These are phyloP conservation scores for Amylocystis lapponica DNA, from an alignment of 768 basidiomycete species.

Conservation along the genomic window DNA sequence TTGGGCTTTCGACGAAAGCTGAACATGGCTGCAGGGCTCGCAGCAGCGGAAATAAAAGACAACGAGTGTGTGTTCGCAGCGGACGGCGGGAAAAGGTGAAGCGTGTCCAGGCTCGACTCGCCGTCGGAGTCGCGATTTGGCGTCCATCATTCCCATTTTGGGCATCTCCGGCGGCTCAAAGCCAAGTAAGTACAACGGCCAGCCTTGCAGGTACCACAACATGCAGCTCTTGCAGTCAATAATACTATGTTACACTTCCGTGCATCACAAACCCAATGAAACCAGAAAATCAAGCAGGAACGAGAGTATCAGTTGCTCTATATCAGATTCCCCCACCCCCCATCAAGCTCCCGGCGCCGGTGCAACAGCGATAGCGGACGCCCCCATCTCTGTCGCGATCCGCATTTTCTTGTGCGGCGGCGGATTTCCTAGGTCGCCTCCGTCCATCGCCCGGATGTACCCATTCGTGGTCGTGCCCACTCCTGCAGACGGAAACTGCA, in stretches of 20 bases:
- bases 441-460: constrained; percentile 12
- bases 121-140: too few relatives aligned
- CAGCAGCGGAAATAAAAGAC: constrained; percentile 1
- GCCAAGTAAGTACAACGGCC: too few relatives aligned
- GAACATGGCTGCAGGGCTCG: constrained; percentile 66
- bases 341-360: constrained; percentile 58
- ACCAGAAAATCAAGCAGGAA: constrained; percentile 22
- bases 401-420: constrained; percentile 70
- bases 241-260: constrained; percentile 2
- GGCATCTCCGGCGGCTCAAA: too few relatives aligned
- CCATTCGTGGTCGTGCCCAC: constrained; percentile 14
- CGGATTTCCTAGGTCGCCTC: constrained; percentile 52
- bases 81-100: too few relatives aligned
- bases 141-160: too few relatives aligned
- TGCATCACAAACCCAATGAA: constrained; percentile 11
- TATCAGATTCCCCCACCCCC: too few relatives aligned
- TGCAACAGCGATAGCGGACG: constrained; percentile 22
- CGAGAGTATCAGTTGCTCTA: too few relatives aligned
- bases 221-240: too few relatives aligned
- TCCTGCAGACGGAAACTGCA: constrained; percentile 11
- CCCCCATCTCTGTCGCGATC: constrained; percentile 40
- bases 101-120: too few relatives aligned
- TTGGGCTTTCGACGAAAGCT: constrained; percentile 59
- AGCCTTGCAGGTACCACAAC: too few relatives aligned
- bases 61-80: constrained; percentile 6